A percentile compares a stretch with the other conserved stretches of the same genome.
Evolutionary conservation across 2,329 filamentous ascomycete genomes (phyloP).

Genomic region (Aspergillus niger): DNA sequence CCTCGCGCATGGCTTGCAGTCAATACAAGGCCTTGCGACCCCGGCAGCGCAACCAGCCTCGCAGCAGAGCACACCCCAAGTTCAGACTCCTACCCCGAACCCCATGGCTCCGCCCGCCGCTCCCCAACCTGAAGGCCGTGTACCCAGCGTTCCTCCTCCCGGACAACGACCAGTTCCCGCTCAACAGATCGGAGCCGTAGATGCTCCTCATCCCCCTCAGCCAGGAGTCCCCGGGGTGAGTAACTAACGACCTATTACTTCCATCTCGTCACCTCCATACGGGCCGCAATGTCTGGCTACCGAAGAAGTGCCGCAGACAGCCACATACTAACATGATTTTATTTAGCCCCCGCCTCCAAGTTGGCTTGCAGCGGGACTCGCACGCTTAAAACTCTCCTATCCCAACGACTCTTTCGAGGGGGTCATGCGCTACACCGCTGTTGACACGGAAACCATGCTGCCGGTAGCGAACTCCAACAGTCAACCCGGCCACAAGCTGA

Average conservation of each 20-base stretch:
- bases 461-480: constrained; percentile 59
- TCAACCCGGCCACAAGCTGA: constrained; percentile 62
- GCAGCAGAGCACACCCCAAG: constrained; percentile 50
- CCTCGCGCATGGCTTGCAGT: constrained; percentile 51
- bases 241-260: constrained; percentile 29
- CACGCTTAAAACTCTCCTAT: constrained; percentile 68
- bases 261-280: constrained; percentile 19
- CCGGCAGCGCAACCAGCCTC: constrained; percentile 47
- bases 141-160: constrained; percentile 24
- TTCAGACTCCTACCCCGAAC: constrained; percentile 53
- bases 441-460: constrained; percentile 70
- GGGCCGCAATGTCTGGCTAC: constrained; percentile 14
- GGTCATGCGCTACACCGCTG: constrained; percentile 84
- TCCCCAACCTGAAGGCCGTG: constrained; percentile 32
- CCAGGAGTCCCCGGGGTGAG: constrained; percentile 48
- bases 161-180: constrained; percentile 30
- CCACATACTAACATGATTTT: constrained; percentile 15
- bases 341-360: constrained; percentile 76
- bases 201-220: constrained; percentile 47
- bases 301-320: constrained; percentile 4
- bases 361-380: constrained; percentile 79
- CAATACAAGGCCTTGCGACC: constrained; percentile 37
- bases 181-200: constrained; percentile 48
- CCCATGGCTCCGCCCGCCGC: constrained; percentile 53
- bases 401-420: constrained; percentile 83